phyloP scores from a whole-genome alignment of 2,329 filamentous ascomycete genomes.

The Nannizzia gypsea region DNA sequence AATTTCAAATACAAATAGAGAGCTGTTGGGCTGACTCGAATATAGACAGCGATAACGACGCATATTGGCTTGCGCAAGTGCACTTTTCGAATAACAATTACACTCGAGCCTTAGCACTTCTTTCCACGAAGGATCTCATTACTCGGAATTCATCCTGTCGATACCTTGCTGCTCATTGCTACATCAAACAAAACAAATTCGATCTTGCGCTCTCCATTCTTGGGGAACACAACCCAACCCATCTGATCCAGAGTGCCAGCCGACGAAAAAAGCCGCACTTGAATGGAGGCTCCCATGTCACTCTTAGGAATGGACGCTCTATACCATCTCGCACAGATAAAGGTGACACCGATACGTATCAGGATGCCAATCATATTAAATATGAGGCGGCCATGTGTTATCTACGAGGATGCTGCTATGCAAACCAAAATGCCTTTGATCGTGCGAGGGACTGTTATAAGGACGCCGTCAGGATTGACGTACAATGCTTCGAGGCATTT shows the following conservation, averaged over 20 bases:
- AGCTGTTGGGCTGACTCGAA: neutral
- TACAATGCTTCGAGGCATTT: conserved; percentile 96
- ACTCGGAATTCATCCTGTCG: conserved; percentile 72
- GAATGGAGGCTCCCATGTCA: conserved; percentile 42
- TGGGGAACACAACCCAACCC: conserved; percentile 85
- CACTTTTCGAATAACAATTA: conserved; percentile 95
- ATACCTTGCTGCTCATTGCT: conserved; percentile 87
- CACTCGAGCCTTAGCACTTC: conserved; percentile 74
- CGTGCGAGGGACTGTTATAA: conserved; percentile 98
- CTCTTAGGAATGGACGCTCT: conserved; percentile 36
- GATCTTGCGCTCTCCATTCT: conserved; percentile 78
- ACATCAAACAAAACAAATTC: conserved; percentile 81
- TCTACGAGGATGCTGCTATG: conserved; percentile 81
- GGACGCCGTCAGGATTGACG: conserved; percentile 89
- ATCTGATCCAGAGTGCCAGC: conserved; percentile 60
- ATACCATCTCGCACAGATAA: conserved; percentile 37
- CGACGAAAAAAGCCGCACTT: conserved; percentile 61
- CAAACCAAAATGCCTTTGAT: conserved; percentile 95
- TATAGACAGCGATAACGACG: conserved; percentile 80
- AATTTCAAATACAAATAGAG: conserved; percentile 6
- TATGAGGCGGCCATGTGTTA: conserved; percentile 98
- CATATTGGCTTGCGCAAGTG: conserved; percentile 95
- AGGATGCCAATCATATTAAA: conserved; percentile 62
- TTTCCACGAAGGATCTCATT: conserved; percentile 73
- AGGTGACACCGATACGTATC: conserved; percentile 50